These are phyloP conservation scores for Pedinophyceae sp. DNA, from an alignment of 139 green algal genomes.

Conservation along the genomic window DNA sequence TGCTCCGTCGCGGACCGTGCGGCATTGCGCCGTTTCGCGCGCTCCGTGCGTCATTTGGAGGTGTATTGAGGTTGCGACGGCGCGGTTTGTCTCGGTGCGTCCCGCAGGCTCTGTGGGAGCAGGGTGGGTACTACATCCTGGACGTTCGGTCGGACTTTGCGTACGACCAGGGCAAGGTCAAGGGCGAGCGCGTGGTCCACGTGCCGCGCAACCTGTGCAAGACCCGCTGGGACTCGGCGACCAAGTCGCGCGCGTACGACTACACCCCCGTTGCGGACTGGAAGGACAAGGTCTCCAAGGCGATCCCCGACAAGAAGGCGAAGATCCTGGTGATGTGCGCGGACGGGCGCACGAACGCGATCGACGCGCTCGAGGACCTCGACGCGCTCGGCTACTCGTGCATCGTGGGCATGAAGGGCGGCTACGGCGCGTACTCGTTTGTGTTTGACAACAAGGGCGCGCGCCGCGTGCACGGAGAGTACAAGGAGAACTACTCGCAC, in stretches of 20 bases:
- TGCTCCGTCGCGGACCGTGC: too few relatives aligned
- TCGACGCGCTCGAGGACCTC: not conserved
- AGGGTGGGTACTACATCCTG: constrained; percentile 3
- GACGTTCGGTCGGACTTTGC: not conserved
- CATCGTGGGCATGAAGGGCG: constrained; percentile 5
- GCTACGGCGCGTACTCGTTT: not conserved
- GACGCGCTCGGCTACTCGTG: constrained; percentile 1
- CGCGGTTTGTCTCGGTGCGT: not conserved
- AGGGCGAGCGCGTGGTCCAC: not conserved
- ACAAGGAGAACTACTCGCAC: not conserved
- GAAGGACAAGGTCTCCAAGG: constrained; percentile 1
- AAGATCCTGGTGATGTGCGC: constrained; percentile 2
- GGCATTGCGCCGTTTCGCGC: too few relatives aligned
- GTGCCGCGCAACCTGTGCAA: not conserved
- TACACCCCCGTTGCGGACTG: constrained; percentile 1
- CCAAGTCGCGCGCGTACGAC: not conserved
- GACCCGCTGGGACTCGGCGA: not conserved
- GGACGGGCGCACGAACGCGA: not conserved
- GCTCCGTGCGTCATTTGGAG: too few relatives aligned
- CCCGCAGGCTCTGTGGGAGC: not conserved
- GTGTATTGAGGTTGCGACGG: too few relatives aligned
- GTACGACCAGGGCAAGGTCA: not conserved
- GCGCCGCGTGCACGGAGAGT: not conserved
- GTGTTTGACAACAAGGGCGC: not conserved
- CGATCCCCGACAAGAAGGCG: constrained; percentile 2